A percentile compares a stretch with the other conserved stretches of the same genome.
phyloP scores from a whole-genome alignment of 2,329 filamentous ascomycete species.

The Taxawa tesnikishii region DNA sequence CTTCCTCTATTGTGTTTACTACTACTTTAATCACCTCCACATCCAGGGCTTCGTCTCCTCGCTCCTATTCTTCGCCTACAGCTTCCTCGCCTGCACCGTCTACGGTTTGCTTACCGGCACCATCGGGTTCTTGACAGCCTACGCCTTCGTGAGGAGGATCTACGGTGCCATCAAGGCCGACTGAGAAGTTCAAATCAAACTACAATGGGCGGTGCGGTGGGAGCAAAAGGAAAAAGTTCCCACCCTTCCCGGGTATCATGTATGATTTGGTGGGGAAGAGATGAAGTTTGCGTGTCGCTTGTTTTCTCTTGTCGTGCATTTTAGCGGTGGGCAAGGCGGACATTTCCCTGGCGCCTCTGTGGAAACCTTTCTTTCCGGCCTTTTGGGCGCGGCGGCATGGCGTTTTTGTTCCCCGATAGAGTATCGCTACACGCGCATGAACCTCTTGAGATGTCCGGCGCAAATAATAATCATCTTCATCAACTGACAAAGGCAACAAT shows the following conservation, averaged over 20 bases:
- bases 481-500: too few relatives aligned
- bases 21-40: conserved; percentile 68
- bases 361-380: too few relatives aligned
- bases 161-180: conserved; percentile 42
- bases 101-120: conserved; percentile 75
- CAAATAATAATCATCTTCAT: too few relatives aligned
- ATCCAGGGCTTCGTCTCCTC: conserved; percentile 69
- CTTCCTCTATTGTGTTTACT: conserved; percentile 73
- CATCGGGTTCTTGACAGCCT: conserved; percentile 72
- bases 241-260: too few relatives aligned
- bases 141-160: conserved; percentile 72
- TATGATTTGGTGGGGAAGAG: too few relatives aligned
- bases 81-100: conserved; percentile 66
- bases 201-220: too few relatives aligned
- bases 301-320: neutral
- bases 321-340: neutral
- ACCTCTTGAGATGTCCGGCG: too few relatives aligned
- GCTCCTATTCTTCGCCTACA: conserved; percentile 76
- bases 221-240: neutral
- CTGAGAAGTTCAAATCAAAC: conserved; percentile 12
- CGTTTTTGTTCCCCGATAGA: too few relatives aligned
- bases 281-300: neutral
- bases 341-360: too few relatives aligned
- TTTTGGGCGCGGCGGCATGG: too few relatives aligned
- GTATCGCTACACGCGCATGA: too few relatives aligned